Base-by-base conservation (phyloP, 805 yeast species). In the Kazachstania martiniae region DNA sequence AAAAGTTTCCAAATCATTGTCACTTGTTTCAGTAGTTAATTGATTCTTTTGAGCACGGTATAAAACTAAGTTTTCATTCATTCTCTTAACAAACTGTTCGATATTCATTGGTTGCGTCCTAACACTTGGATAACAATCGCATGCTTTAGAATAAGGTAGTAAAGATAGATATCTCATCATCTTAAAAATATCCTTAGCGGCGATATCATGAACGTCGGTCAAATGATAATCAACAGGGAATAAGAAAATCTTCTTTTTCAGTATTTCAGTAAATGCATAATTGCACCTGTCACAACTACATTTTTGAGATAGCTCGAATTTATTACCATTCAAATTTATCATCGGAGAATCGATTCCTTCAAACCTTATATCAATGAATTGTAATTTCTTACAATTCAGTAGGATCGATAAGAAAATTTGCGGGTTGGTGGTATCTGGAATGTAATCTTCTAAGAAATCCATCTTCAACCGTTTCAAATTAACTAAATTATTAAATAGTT, bases 71-170 rank as follows among this genome's bases (percentile, higher is more conserved):
- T 41, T 45, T 21, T 34, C 30, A 31, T 56, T 56, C 45, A 60
- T 42, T 41, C 41, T 28, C 21, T 31, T 29, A 34, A 44, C 51
- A 48, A 59, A 39, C 35, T 43, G 37, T 16, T 51, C 45, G 24
- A 61, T 36, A 35, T 51, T 54, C 53, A 60, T 63, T 12, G 63
- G 58, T 18, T 61, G 63, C 0, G 68, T 63, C 29, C 62, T 51
- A 4, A 63, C 67, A 26, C 63, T 52, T 17, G 68, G 68, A 38
- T 58, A 62, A 28, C 44, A 46, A 39, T 62, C 68, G 28, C 63
- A 59, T 1, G 68, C 66, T 34, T 62, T 63, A 1, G 68, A 61
- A 34, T 63, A 63, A 3, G 68, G 68, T 24, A 59, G 41, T 17
- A 63, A 34, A 15, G 58, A 56, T 8, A 59, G 41, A 22, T 47